Evolutionary conservation across 2,329 filamentous ascomycete genomes (phyloP).

Genomic region (Meredithiella fracta): DNA sequence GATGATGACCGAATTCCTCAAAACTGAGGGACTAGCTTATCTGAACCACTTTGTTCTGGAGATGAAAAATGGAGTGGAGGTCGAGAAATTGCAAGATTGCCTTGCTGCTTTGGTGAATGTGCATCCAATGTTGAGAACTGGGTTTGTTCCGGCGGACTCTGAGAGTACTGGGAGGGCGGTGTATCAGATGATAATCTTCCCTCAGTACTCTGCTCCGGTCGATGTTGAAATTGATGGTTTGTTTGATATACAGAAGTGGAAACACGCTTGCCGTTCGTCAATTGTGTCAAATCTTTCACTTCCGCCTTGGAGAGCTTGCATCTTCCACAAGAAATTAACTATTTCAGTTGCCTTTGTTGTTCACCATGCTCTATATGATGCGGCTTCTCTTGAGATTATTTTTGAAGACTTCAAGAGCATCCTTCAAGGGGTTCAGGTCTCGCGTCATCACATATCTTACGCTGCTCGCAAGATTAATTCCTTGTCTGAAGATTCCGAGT

Average conservation of each 20-base stretch:
- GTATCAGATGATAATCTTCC: constrained; percentile 7
- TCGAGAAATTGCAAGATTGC: constrained; percentile 31
- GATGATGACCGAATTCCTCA: constrained; percentile 59
- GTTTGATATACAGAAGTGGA: constrained; percentile 25
- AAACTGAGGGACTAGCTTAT: constrained; percentile 52
- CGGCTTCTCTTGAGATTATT: constrained; percentile 50
- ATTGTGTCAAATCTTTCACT: constrained; percentile 30
- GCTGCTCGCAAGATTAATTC: not conserved
- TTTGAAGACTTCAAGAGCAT: constrained; percentile 37
- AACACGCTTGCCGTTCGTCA: constrained; percentile 18
- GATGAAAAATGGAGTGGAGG: constrained; percentile 26
- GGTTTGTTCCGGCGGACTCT: constrained; percentile 41
- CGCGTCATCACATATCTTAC: not conserved
- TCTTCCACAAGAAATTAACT: constrained; percentile 23
- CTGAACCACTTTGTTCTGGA: constrained; percentile 53
- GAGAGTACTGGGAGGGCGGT: not conserved
- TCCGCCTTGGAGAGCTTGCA: constrained; percentile 46
- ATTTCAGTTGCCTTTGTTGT: constrained; percentile 25
- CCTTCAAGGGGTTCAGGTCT: constrained; percentile 17
- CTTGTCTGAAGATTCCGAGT: constrained; percentile 20
- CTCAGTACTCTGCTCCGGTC: not conserved
- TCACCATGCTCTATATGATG: constrained; percentile 79
- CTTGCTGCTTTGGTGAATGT: constrained; percentile 39
- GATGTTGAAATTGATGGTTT: not conserved
- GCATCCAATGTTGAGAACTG: constrained; percentile 61